Evolutionary conservation across 305 asterid genomes (phyloP), one percentile per base, ranked within the genome.

Genomic region (Plantago coronopus): DNA sequence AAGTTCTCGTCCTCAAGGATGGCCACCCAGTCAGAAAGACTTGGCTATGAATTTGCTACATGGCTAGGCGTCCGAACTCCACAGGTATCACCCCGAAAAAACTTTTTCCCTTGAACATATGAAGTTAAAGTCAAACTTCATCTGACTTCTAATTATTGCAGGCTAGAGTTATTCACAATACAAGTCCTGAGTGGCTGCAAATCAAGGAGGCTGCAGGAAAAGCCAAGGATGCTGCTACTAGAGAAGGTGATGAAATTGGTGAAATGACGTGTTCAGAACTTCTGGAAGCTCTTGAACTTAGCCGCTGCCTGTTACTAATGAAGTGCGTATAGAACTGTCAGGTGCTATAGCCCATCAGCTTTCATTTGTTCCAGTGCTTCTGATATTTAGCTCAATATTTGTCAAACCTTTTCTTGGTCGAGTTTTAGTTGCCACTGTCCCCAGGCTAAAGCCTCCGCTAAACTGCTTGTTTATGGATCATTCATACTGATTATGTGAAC

Each of bases 11-110:
- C 99, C 40, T 93, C 99, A 40, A 87, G 99, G 87, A 93, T 93
- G 97, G 97, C 99, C 72, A 93, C 97, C 63, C 99, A 93, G 71
- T 93, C 99, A 66, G 99, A 93, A 69, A 83, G 97, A 66, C 93
- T 93, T 73, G 99, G 99, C 71, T 89, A 82, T 73, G 99, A 93
- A 72, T 89, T 89, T 77, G 97, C 97, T 9, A 93, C 84, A 84
- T 89, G 97, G 96, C 96, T 93, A 66, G 97, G 99, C 74, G 94
- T 93, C 86, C 87, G 76, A 78, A 89, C 91, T 70, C 99, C 99
- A 62, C 99, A 93, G 73, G 99, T 93, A 63, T 85, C 83, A 69
- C 79, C 85, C 84, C 76, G 69, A 57, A 61, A 64, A 46, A 29
- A 31, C 65, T 58, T 60, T 48, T 74, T 74, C 43, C 65, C 63